Evolutionary conservation across 768 basidiomycete genomes (phyloP).

Genomic region (Paxillus ammoniavirescens): DNA sequence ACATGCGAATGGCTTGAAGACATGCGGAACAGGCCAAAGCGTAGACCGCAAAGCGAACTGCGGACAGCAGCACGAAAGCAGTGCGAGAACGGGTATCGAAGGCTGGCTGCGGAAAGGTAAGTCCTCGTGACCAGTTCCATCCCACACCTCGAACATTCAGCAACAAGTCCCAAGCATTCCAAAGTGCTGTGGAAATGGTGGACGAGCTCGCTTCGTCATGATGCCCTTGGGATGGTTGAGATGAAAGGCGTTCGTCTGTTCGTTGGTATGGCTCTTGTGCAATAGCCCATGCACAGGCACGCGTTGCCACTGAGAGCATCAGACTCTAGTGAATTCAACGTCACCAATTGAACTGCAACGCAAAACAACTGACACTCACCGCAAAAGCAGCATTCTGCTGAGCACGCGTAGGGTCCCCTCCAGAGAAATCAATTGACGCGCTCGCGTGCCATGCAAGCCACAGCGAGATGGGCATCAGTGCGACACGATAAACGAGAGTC

Average conservation of each 20-base stretch:
- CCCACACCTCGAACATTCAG: constrained; percentile 22
- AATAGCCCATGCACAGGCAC: constrained; percentile 20
- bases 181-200: constrained; percentile 10
- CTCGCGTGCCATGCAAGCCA: constrained; percentile 44
- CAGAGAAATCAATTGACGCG: constrained; percentile 19
- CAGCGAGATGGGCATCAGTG: constrained; percentile 46
- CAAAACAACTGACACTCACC: constrained; percentile 13
- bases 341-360: not conserved
- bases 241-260: not conserved
- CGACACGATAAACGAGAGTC: constrained; percentile 41
- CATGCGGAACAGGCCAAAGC: constrained; percentile 8
- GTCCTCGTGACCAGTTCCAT: constrained; percentile 23
- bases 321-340: constrained; percentile 6
- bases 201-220: not conserved
- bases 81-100: constrained; percentile 14
- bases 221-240: not conserved
- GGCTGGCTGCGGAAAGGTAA: constrained; percentile 13
- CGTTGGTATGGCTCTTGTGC: constrained; percentile 15
- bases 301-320: constrained; percentile 15
- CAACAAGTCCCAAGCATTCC: constrained; percentile 27
- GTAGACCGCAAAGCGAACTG: constrained; percentile 1
- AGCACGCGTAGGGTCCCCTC: constrained; percentile 10
- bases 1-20: constrained; percentile 13
- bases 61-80: constrained; percentile 14
- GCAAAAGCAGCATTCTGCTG: constrained; percentile 16